Evolutionary conservation across 1,139 yeast species (phyloP), one percentile per base, ranked within the genome.

Genomic region (Blastobotrys apis): DNA sequence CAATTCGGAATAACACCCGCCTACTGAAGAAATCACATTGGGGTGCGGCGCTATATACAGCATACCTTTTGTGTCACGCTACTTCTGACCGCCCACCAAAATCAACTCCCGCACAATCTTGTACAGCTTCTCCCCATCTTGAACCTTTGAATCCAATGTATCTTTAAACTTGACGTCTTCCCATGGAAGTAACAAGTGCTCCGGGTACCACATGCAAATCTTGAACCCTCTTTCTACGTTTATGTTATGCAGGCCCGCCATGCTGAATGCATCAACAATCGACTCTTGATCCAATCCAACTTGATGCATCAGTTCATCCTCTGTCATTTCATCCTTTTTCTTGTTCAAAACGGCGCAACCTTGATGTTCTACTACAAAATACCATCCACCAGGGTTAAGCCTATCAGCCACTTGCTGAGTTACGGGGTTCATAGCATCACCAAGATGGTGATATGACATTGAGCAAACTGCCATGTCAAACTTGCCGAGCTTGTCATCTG

Each of bases 371-470:
- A 52, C 50, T 8, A 61, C 55, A 43, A 52, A 54, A 8, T 54
- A 45, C 33, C 54, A 40, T 3, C 65, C 65, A 8, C 58, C 60
- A 3, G 51, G 42, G 8, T 48, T 48, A 23, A 62, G 43, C 12
- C 46, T 34, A 5, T 38, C 39, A 4, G 36, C 49, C 23, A 62
- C 49, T 4, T 47, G 46, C 21, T 40, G 35, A 2, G 60, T 53
- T 3, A 55, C 53, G 5, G 30, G 44, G 3, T 50, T 53, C 21
- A 54, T 52, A 36, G 60, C 60, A 29, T 47, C 50, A n/a, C n/a
- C n/a, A 8, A 62, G 45, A 44, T 62, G 66, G 36, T 62, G 66
- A 39, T 56, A 61, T 1, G 60, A 51, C 49, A 60, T 45, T 6
- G 63, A 54, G 17, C 57, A 49, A 5, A 60, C 56, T 1, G 54